Conservation (phyloP, 306 rosid species). For the Lathyrus oleraceus region DNA sequence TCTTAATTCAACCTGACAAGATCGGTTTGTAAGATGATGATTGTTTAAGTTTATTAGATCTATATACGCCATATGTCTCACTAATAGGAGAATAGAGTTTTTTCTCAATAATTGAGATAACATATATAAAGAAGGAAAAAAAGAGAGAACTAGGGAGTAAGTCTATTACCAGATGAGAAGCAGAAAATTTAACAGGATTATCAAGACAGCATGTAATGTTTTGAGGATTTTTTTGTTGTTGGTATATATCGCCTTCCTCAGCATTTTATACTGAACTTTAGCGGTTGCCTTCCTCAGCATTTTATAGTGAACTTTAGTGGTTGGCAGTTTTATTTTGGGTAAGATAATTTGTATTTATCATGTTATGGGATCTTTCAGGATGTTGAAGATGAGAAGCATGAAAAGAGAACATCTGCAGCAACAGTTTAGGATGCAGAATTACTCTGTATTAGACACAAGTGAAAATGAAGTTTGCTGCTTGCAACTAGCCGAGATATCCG, state of each 20-base stretch:
- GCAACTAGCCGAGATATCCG: constrained; percentile 22
- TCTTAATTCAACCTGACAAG: neutral
- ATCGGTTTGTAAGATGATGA: neutral
- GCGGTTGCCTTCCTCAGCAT: neutral
- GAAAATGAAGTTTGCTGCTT: constrained; percentile 37
- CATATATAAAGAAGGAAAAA: neutral
- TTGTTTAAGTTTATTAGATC: neutral
- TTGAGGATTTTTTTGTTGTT: neutral
- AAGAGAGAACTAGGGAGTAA: neutral
- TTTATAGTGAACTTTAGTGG: neutral
- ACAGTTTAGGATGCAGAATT: constrained; percentile 30
- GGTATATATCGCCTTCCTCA: neutral
- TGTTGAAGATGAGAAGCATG: constrained; percentile 78
- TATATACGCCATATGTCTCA: neutral
- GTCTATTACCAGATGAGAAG: neutral
- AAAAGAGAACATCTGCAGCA: constrained; percentile 45
- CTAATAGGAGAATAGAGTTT: neutral
- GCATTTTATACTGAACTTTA: constrained; percentile 5
- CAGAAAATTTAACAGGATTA: neutral
- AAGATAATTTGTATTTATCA: constrained; percentile 13
- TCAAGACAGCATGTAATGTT: neutral
- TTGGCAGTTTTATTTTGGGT: neutral
- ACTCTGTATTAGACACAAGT: constrained; percentile 24
- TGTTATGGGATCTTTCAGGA: constrained; percentile 57
- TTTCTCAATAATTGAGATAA: neutral